These are phyloP conservation scores for Albatrellus ellisii DNA, from an alignment of 768 basidiomycete genomes.

Conservation along the genomic window DNA sequence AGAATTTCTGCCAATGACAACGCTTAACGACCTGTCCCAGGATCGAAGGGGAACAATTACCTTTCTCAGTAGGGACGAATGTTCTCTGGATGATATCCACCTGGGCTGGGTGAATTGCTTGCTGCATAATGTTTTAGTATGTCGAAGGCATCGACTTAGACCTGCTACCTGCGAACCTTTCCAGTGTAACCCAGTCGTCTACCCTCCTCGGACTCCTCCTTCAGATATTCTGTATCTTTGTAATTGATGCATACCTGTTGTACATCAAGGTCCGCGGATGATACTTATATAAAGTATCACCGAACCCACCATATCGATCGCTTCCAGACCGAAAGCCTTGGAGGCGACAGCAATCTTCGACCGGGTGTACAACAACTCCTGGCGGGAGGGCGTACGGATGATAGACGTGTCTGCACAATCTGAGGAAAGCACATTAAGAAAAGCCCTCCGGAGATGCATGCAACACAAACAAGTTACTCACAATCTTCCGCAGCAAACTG, in stretches of 20 bases:
- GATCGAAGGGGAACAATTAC: slow-evolving; percentile 22
- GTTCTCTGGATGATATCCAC: slow-evolving; percentile 63
- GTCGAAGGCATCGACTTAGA: no score
- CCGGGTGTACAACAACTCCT: slow-evolving; percentile 73
- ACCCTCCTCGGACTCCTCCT: slow-evolving; percentile 71
- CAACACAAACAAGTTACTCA: slow-evolving; percentile 21
- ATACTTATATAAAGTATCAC: not conserved
- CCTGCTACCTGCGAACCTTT: slow-evolving; percentile 64
- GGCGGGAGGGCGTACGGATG: slow-evolving; percentile 57
- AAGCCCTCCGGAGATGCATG: not conserved
- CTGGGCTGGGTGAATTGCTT: slow-evolving; percentile 90
- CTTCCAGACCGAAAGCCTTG: slow-evolving; percentile 70
- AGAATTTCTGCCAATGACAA: slow-evolving; percentile 41
- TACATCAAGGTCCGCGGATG: not conserved
- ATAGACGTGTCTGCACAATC: slow-evolving; percentile 87
- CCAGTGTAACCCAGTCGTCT: slow-evolving; percentile 80
- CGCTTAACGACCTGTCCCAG: not conserved
- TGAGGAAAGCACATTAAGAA: slow-evolving; percentile 19
- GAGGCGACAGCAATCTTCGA: slow-evolving; percentile 73
- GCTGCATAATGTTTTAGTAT: slow-evolving; percentile 29
- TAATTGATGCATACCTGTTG: slow-evolving; percentile 79
- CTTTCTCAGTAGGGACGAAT: slow-evolving; percentile 63
- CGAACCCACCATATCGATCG: slow-evolving; percentile 73
- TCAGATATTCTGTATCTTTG: slow-evolving; percentile 51
- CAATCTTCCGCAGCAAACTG: slow-evolving; percentile 96